Conservation (phyloP, 2,329 filamentous ascomycete species). For the Colletotrichum theobromicola region DNA sequence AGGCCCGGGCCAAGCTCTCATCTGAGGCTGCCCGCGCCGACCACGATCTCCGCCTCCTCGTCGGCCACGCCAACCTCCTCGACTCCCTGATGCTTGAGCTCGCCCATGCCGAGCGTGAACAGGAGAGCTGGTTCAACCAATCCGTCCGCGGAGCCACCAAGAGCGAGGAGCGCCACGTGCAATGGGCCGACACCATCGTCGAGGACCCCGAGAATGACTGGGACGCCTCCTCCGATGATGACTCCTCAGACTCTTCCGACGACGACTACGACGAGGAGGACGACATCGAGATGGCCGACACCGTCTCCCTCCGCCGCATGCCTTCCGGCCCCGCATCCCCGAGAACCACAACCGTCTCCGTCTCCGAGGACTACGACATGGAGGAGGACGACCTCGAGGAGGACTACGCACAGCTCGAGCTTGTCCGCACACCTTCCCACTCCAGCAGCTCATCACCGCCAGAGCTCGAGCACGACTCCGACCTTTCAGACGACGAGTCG, state of each 20-base stretch:
- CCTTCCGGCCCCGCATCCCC: constrained; percentile 35
- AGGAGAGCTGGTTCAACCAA: constrained; percentile 98
- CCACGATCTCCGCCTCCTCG: constrained; percentile 92
- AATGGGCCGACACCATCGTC: constrained; percentile 83
- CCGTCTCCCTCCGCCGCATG: constrained; percentile 51
- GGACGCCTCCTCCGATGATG: constrained; percentile 67
- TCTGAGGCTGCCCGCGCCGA: constrained; percentile 88
- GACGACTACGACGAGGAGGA: constrained; percentile 56
- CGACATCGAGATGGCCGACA: constrained; percentile 61
- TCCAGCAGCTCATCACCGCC: constrained; percentile 62
- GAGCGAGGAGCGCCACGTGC: constrained; percentile 69
- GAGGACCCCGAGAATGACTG: constrained; percentile 78
- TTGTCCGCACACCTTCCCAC: constrained; percentile 74
- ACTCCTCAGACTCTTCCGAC: constrained; percentile 36
- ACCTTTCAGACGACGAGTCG: constrained; percentile 74
- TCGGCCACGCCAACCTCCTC: constrained; percentile 97
- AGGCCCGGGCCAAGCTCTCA: constrained; percentile 94
- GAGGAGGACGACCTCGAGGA: constrained; percentile 64
- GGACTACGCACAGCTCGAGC: constrained; percentile 68
- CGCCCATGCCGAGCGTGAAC: constrained; percentile 91
- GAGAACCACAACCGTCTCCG: constrained; percentile 35
- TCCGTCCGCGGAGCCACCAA: constrained; percentile 78
- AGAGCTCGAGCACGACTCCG: constrained; percentile 72
- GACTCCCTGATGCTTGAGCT: constrained; percentile 93
- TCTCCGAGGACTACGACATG: constrained; percentile 48